Evolutionary conservation across 352 stramenopile species (phyloP), one percentile per base, ranked within the genome.

Genomic region (Peronospora tabacina): DNA sequence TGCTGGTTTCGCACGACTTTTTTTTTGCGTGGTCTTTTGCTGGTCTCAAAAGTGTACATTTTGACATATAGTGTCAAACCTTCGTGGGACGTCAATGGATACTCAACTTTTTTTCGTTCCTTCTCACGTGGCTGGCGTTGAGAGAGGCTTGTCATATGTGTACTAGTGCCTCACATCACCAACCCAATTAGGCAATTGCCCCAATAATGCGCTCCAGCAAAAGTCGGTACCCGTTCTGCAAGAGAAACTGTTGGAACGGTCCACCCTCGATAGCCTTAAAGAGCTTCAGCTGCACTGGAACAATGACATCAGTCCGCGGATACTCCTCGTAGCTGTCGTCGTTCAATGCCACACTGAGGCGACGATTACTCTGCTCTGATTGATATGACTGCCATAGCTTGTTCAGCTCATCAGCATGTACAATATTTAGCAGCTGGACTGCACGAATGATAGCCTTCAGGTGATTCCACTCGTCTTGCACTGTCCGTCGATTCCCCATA

Each of bases 381-480:
- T 88, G 71, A 42, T 80, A 86, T 11, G 75, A 79, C 48, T 87
- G 65, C 10, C 70, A 63, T n/a, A 87, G 57, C 24, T 72, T 51
- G 16, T 66, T 51, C 37, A 87, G 41, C 38, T 88, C 76, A 30
- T 86, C 63, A 26, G 55, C 53, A 19, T 68, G 70, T 20, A 87
- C 77, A 37, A 83, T 66, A 17, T 80, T 72, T 12, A 87, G 58
- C 28, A 67, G 39, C 53, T 85, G 71, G 6, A 80, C 70, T 2
- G 65, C 67, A 7, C 63, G 65, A 13, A 88, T 61, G 44, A 92
- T 88, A 1, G 63, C 47, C 51, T 78, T 85, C 28, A 92, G 52
- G 38, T 92, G 78, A 29, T 88, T 70, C 82, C 82, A 92, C 43
- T 89, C 79, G 38, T 89, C 79, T 49, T 80, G 74, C 11, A 75